Base-by-base conservation (phyloP, 1,284 basidiomycete genomes). In the Tilletia setariae region DNA sequence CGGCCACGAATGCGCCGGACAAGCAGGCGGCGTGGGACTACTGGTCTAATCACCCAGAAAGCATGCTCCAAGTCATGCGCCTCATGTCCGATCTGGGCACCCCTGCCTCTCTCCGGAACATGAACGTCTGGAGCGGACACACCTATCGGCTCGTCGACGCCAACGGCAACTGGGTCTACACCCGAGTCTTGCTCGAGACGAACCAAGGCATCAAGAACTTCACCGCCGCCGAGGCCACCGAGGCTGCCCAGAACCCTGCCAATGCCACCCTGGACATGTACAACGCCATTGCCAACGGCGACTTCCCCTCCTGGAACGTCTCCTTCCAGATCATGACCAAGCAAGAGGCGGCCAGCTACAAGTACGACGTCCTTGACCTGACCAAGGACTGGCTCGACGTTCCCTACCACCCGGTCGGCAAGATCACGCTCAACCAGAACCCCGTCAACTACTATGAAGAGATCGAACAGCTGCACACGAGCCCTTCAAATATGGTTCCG, bases 301-400 rank as follows among this genome's bases (percentile, higher is more conserved):
- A 76, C 21, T 79, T 69, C 71, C 80, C 80, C 28, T 76, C 77
- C 61, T 81, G 79, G 79, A 74, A 75, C 28, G 72, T 80, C 66
- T 72, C 73, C 64, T 74, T 72, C 46, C 77, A 79, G 70, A 68
- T 74, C 49, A 76, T 76, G 73, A 74, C 71, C 40, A 65, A 71
- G 9, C 59, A 67, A 7, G 69, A 79, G 35, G 72, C 73, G 1
- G 59, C 69, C 19, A 61, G 35, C 21, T 68, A 66, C 16, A 68
- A 71, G 11, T 68, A 73, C 70, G 72, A 74, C 63, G 71, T 78
- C 56, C 72, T 76, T 63, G 78, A 79, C 62, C 49, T 78, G 11
- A 79, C 56, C 56, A 61, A 61, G 56, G 30, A 40, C 30, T 40
- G 30, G 56, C 56, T 61, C 56, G 32, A 78, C 63, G 74, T 76